Percentiles rank a stretch among this genome's conserved stretches.
Evolutionary conservation across 768 basidiomycete genomes (phyloP).

Genomic region (Leucosporidium yakuticum): DNA sequence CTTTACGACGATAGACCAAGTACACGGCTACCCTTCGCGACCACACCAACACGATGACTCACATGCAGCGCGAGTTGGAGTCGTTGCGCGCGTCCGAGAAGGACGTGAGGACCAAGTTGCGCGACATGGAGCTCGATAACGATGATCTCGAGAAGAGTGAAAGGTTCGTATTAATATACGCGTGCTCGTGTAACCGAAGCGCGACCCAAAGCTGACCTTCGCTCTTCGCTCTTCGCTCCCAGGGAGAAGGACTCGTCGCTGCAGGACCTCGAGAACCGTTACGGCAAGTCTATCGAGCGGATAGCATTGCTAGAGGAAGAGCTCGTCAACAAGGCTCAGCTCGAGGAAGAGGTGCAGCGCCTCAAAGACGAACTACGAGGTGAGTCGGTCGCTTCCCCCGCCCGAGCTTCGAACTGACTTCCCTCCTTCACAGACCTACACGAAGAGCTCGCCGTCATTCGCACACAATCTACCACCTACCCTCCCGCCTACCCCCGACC

Average conservation of each 20-base stretch:
- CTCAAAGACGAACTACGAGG: constrained; percentile 90
- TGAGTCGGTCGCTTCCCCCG: constrained; percentile 41
- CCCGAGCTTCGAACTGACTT: neutral
- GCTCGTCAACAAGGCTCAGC: constrained; percentile 74
- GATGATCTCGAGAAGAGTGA: constrained; percentile 95
- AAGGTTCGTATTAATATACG: constrained; percentile 46
- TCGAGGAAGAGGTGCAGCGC: constrained; percentile 87
- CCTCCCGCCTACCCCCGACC: constrained; percentile 15
- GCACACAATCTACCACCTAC: neutral
- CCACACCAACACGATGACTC: constrained; percentile 82
- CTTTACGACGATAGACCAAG: constrained; percentile 38
- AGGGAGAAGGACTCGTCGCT: constrained; percentile 45
- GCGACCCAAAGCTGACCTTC: constrained; percentile 48
- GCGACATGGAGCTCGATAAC: constrained; percentile 93
- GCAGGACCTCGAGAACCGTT: constrained; percentile 63
- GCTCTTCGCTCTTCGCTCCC: neutral
- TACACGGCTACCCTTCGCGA: constrained; percentile 43
- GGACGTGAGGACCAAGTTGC: constrained; percentile 62
- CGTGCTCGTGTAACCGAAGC: neutral
- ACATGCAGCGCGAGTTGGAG: constrained; percentile 86
- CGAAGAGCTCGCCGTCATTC: constrained; percentile 21
- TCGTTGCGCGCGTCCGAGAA: constrained; percentile 69
- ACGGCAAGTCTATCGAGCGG: constrained; percentile 85
- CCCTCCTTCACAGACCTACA: constrained; percentile 9
- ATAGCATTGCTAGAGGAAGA: constrained; percentile 97